Base-by-base conservation (phyloP, 176 grass and related monocot species). In the Paspalum vaginatum region DNA sequence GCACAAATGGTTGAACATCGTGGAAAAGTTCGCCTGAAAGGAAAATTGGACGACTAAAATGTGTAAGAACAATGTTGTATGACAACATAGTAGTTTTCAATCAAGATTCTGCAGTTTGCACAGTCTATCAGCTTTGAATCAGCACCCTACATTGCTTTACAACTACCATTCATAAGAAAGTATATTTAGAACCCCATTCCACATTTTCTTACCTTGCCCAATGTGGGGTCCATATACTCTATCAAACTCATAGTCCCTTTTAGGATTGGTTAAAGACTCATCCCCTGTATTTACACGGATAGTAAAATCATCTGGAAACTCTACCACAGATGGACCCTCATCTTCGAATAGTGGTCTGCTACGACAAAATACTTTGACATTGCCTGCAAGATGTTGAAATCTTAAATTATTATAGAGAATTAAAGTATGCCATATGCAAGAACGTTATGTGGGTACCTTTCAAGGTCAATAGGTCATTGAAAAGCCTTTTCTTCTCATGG, bases 181-280 rank as follows among this genome's bases (percentile, higher is more conserved):
- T 25, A 60, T 48, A 32, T 62, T 68, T 22, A 63, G 25, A 78
- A 69, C 18, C 38, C 67, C 47, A 70, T 11, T 74, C 27, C 50
- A 54, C 37, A 17, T 66, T 60, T 60, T 60, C 67, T 85, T 93
- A 89, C 96, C 96, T 91, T 98, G 96, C 38, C 88, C 90, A 77
- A 98, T 87, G 89, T 98, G 96, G 74, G 92, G 90, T 42, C 92
- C 96, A 86, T 93, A 95, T 78, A 98, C 92, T 69, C 90, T 89
- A 80, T 98, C 96, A 73, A 95, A 98, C 75, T 98, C 96, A 79
- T 93, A 98, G 83, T 95, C 90, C 84, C 91, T 98, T 75, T 98
- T 98, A 68, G 92, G 92, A 56, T 95, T 95, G 39, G 88, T 88
- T 79, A 98, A 84, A 71, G 92, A 98, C 45, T 95, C 92, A 80